These are phyloP conservation scores for Cladosporium austrohemisphaericum DNA, from an alignment of 2,329 filamentous ascomycete genomes.

Conservation along the genomic window DNA sequence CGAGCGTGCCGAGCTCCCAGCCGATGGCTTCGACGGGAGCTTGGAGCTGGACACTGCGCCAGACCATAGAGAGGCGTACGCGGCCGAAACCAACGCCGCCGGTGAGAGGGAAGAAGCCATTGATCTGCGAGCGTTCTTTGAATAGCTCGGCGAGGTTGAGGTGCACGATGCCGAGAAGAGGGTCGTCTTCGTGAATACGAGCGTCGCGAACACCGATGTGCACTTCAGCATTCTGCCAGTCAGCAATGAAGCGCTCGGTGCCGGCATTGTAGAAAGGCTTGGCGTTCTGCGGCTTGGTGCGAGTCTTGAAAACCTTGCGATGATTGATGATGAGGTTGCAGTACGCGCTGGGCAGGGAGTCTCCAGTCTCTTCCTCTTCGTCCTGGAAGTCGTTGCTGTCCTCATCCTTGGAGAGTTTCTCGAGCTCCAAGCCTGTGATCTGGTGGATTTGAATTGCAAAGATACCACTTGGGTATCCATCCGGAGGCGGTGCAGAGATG, in stretches of 20 bases:
- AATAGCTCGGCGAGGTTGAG: slow-evolving; percentile 62
- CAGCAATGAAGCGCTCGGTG: slow-evolving; percentile 66
- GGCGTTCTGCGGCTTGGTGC: slow-evolving; percentile 73
- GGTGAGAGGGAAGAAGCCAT: slow-evolving; percentile 62
- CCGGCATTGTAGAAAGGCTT: slow-evolving; percentile 78
- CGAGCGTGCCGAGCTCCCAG: slow-evolving; percentile 69
- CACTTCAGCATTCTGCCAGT: slow-evolving; percentile 65
- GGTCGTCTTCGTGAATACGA: slow-evolving; percentile 64
- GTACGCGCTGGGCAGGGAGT: slow-evolving; percentile 66
- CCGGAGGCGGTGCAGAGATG: slow-evolving; percentile 62
- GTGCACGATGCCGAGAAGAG: slow-evolving; percentile 67
- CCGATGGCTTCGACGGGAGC: slow-evolving; percentile 58
- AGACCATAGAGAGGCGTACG: slow-evolving; percentile 66
- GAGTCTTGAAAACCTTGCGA: slow-evolving; percentile 63
- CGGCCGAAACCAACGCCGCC: slow-evolving; percentile 72
- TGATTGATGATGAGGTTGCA: slow-evolving; percentile 73
- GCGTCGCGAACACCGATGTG: slow-evolving; percentile 66
- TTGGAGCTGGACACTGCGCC: slow-evolving; percentile 64
- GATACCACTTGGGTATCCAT: slow-evolving; percentile 61
- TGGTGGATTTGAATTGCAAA: slow-evolving; percentile 70
- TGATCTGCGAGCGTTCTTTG: slow-evolving; percentile 60
- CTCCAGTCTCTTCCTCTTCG: slow-evolving; percentile 55
- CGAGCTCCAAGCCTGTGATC: slow-evolving; percentile 64
- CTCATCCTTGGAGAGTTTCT: slow-evolving; percentile 54
- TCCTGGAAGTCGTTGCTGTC: slow-evolving; percentile 49